Percentiles rank a stretch among this genome's conserved stretches.
These are phyloP conservation scores for rapeseed (Brassica napus) DNA, from an alignment of 345 rosid species.

Conservation along the genomic window DNA sequence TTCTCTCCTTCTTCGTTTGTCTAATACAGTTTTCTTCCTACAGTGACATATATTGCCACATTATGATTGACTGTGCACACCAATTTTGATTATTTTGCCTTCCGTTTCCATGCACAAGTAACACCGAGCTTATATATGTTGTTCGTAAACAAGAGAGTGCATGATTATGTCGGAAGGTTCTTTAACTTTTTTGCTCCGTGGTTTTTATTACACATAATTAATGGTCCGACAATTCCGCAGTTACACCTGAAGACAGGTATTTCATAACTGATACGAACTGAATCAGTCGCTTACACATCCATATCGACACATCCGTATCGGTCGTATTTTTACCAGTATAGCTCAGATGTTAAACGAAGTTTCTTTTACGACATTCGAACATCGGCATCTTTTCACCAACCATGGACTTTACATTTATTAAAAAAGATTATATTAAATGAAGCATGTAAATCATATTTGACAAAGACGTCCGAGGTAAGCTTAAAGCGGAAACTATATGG, in stretches of 20 bases:
- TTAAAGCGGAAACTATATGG: slow-evolving; percentile 9
- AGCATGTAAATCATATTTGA: slow-evolving; percentile 25
- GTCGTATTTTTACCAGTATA: not conserved
- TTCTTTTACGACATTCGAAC: not conserved
- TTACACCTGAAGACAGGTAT: not conserved
- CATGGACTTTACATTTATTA: not conserved
- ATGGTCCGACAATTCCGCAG: not conserved
- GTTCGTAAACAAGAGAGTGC: not conserved
- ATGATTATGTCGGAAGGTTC: not conserved
- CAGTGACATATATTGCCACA: not conserved
- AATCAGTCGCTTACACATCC: not conserved
- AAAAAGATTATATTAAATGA: not conserved
- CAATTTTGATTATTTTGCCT: not conserved
- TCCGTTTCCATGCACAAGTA: not conserved
- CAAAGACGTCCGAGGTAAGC: slow-evolving; percentile 3
- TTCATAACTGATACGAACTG: not conserved
- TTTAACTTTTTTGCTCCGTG: not conserved
- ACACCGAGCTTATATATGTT: not conserved
- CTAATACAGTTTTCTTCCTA: not conserved
- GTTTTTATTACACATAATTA: not conserved
- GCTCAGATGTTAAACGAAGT: slow-evolving; percentile 11
- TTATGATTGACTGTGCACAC: not conserved
- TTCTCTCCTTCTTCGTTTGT: slow-evolving; percentile 4
- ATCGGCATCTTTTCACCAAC: slow-evolving; percentile 29
- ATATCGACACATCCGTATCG: not conserved